Conservation (phyloP, 2,329 filamentous ascomycete species). For the Monosporascus sp. region DNA sequence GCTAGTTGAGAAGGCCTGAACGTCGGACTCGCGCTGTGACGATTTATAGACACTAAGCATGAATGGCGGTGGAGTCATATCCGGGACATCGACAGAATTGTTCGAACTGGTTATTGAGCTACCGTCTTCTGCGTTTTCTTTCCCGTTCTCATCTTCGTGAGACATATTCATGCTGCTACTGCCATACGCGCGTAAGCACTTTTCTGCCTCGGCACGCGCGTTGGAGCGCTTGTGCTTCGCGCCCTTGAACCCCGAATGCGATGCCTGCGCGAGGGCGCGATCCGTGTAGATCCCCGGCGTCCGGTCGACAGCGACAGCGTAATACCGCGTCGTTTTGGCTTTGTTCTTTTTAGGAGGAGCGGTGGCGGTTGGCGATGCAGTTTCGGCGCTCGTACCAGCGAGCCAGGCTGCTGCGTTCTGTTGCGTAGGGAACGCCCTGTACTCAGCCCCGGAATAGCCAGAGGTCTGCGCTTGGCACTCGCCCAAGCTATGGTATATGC, state of each 20-base stretch:
- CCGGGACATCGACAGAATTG: neutral
- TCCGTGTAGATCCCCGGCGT: conserved; percentile 1
- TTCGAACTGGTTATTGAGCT: neutral
- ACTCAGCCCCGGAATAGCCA: conserved; percentile 4
- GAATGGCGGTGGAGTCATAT: neutral
- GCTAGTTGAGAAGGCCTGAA: neutral
- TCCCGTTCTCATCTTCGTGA: neutral
- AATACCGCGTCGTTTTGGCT: neutral
- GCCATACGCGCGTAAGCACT: neutral
- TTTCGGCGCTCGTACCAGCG: neutral
- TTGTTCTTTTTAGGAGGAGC: neutral
- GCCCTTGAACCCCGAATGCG: neutral
- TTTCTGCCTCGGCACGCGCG: neutral
- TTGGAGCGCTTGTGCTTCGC: neutral
- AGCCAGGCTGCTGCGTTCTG: conserved; percentile 4
- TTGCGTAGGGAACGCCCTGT: conserved; percentile 6
- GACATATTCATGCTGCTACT: neutral
- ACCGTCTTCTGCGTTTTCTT: neutral
- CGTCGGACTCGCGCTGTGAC: neutral
- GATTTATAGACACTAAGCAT: neutral
- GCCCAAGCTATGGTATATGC: conserved; percentile 15
- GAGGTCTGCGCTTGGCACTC: conserved; percentile 9
- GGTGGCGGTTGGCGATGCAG: neutral
- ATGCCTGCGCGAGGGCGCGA: neutral
- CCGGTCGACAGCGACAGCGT: neutral